Evolutionary conservation across 345 rosid species (phyloP), one percentile per base, ranked within the genome.

Genomic region (Salix exigua): DNA sequence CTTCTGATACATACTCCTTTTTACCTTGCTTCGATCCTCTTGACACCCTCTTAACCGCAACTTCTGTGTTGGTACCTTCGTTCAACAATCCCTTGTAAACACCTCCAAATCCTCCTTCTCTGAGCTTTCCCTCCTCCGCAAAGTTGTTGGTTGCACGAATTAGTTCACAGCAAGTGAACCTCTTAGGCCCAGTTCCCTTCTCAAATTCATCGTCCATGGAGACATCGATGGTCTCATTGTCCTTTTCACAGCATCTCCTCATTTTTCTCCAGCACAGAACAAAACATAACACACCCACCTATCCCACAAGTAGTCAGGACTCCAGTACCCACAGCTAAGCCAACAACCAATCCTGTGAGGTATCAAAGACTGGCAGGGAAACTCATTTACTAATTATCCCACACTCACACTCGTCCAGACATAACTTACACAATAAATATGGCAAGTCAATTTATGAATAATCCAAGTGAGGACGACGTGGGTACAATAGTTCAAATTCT

Each of bases 91-190:
- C 82, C 30, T 74, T 79, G 73, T 74, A 79, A 60, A 79, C 82
- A 23, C 82, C 82, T 67, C 82, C 82, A 26, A 79, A 79, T 79
- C 82, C 82, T 48, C 78, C 82, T 61, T 79, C 82, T 12, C 82
- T 78, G 2, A 79, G 78, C 71, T 79, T 79, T 62, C 78, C 82
- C 6, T 1, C 65, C 26, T 73, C 78, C 0, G 66, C 63, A 50
- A 79, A 79, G 65, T 37, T 23, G 53, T 28, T 79, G 13, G 82
- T 79, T 50, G 82, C 78, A 1, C 50, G 74, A 69, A 51, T 63
- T 12, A 79, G 66, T 40, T 79, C 66, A n/a, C 75, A 67, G 65
- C 69, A 74, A 14, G 78, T 79, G 74, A 74, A 79, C 25, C 70
- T 79, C 40, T 79, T 79, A 11, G 82, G 82, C 30, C 82, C 82